These are phyloP conservation scores for Lactarius indigo DNA, from an alignment of 768 basidiomycete genomes.

Conservation along the genomic window DNA sequence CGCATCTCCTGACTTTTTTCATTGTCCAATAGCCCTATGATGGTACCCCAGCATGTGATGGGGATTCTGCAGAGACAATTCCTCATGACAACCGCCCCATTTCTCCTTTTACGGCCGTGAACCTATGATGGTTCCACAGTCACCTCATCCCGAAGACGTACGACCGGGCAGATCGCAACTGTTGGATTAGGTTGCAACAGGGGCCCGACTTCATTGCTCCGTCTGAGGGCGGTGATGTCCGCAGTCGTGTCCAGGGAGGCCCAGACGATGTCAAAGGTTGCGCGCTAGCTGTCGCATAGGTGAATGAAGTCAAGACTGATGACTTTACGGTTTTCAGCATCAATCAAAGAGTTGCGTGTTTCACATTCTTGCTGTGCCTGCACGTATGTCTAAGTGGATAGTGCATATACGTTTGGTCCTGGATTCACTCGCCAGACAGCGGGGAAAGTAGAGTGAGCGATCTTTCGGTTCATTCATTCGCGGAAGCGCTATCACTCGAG, in stretches of 20 bases:
- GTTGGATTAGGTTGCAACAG: slow-evolving; percentile 58
- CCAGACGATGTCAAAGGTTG: slow-evolving; percentile 44
- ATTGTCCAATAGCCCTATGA: slow-evolving; percentile 40
- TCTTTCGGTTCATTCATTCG: background rate
- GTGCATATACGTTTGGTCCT: slow-evolving; percentile 71
- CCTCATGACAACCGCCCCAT: slow-evolving; percentile 64
- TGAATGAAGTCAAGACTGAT: background rate
- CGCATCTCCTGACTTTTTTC: background rate
- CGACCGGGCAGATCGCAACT: slow-evolving; percentile 52
- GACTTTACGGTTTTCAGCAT: background rate
- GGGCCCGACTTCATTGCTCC: slow-evolving; percentile 55
- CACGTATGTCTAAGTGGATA: slow-evolving; percentile 50
- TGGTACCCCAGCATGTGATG: slow-evolving; percentile 55
- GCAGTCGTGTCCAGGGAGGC: slow-evolving; percentile 48
- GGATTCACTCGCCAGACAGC: slow-evolving; percentile 61
- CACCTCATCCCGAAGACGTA: slow-evolving; percentile 55
- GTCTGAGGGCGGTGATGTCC: slow-evolving; percentile 51
- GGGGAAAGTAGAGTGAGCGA: slow-evolving; percentile 61
- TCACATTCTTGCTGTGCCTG: background rate
- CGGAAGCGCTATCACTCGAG: background rate
- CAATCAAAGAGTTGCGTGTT: background rate
- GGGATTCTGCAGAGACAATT: slow-evolving; percentile 52
- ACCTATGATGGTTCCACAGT: slow-evolving; percentile 62
- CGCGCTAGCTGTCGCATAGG: background rate
- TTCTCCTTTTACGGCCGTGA: slow-evolving; percentile 36